A percentile compares a stretch with the other conserved stretches of the same genome.
Conservation (phyloP, 768 basidiomycete species). For the Baorangia bicolor region DNA sequence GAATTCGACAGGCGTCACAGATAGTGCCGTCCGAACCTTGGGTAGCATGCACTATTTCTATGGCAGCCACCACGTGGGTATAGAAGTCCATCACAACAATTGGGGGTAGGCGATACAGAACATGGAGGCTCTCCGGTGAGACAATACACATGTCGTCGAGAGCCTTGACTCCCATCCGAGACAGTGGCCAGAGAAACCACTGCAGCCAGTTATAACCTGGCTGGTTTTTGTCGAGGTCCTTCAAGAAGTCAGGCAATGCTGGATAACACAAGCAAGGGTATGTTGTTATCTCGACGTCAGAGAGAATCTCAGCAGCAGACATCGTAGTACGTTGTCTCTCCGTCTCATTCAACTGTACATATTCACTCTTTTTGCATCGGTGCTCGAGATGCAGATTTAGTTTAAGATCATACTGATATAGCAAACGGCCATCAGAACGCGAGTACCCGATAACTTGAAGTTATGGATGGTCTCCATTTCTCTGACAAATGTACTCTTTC, state of each 20-base stretch:
- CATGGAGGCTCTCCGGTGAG: neutral
- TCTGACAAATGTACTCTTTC: no score
- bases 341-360: no score
- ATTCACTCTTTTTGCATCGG: no score
- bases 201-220: neutral
- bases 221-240: neutral
- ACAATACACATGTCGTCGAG: constrained; percentile 3
- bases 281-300: neutral
- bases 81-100: constrained; percentile 8
- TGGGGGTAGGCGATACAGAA: neutral
- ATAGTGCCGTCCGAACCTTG: neutral
- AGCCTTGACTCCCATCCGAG: neutral
- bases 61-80: neutral
- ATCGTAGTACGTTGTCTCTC: no score
- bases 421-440: no score
- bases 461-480: no score
- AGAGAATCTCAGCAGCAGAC: neutral
- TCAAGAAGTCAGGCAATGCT: neutral
- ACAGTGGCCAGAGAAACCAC: neutral
- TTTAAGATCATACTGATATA: no score
- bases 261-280: neutral
- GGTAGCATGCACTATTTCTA: neutral
- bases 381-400: no score
- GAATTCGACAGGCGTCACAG: neutral
- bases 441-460: no score